These are phyloP conservation scores for Somion occarium DNA, from an alignment of 1,284 basidiomycete species.

Conservation along the genomic window DNA sequence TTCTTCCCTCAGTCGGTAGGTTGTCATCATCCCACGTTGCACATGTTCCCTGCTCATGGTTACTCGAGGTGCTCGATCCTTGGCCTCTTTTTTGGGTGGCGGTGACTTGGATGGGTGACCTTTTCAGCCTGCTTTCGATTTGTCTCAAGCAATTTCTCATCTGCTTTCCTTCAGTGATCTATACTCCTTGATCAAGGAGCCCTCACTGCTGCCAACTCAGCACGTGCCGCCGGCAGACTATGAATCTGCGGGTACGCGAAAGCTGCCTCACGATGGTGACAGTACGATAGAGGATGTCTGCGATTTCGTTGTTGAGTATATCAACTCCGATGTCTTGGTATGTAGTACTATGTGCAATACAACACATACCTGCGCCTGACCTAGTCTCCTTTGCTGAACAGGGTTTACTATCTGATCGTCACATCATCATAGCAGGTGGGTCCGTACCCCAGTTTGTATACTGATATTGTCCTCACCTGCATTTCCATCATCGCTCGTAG, in stretches of 20 bases:
- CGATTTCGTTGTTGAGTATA: slow-evolving; percentile 80
- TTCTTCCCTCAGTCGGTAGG: slow-evolving; percentile 63
- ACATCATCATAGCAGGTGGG: slow-evolving; percentile 70
- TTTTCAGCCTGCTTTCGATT: slow-evolving; percentile 10
- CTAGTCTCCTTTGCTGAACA: slow-evolving; percentile 19
- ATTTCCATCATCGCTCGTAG: slow-evolving; percentile 26
- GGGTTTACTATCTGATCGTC: slow-evolving; percentile 65
- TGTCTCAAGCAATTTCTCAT: background rate
- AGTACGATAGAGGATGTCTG: slow-evolving; percentile 73
- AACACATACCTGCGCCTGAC: background rate
- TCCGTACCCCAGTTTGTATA: slow-evolving; percentile 2
- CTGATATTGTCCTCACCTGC: background rate
- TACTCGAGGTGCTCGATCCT: slow-evolving; percentile 48
- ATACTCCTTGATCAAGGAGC: slow-evolving; percentile 33
- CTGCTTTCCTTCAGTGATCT: slow-evolving; percentile 23
- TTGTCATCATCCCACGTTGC: slow-evolving; percentile 5
- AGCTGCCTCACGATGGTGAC: slow-evolving; percentile 41
- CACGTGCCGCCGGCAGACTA: slow-evolving; percentile 54
- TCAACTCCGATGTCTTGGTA: slow-evolving; percentile 75
- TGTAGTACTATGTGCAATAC: no score
- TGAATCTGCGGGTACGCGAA: slow-evolving; percentile 25
- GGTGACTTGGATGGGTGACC: slow-evolving; percentile 72
- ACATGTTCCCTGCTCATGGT: background rate
- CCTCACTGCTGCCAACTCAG: slow-evolving; percentile 45
- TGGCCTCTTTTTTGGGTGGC: slow-evolving; percentile 65